A percentile compares a stretch with the other conserved stretches of the same genome.
Evolutionary conservation across 495 filamentous ascomycete genomes (phyloP).

Genomic region (Aspergillus cavernicola): DNA sequence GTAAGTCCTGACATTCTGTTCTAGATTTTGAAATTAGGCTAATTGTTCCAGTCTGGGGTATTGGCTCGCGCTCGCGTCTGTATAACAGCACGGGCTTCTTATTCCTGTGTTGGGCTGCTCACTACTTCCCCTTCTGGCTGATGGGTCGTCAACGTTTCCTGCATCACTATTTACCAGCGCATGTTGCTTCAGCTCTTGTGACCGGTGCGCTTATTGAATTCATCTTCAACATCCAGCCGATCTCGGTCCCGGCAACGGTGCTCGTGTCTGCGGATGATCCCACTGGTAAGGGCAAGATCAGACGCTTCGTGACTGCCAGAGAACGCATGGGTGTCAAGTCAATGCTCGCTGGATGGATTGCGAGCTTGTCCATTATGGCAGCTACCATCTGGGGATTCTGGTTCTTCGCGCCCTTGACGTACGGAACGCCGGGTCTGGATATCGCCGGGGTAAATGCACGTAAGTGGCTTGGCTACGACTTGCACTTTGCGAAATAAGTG

Average conservation of each 20-base stretch:
- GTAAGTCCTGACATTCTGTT: constrained; percentile 53
- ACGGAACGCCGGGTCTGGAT: constrained; percentile 87
- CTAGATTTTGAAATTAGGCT: constrained; percentile 3
- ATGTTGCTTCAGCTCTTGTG: constrained; percentile 88
- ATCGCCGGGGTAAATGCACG: constrained; percentile 76
- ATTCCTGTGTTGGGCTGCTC: constrained; percentile 81
- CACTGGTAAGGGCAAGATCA: constrained; percentile 36
- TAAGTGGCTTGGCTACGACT: constrained; percentile 95
- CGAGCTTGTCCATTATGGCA: constrained; percentile 62
- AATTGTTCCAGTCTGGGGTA: constrained; percentile 36
- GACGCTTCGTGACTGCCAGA: constrained; percentile 61
- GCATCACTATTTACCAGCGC: constrained; percentile 79
- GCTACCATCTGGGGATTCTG: constrained; percentile 74
- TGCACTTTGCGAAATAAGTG: constrained; percentile 94
- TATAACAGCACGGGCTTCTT: constrained; percentile 99
- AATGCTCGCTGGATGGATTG: constrained; percentile 73
- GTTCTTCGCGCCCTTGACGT: constrained; percentile 93
- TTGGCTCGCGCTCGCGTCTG: constrained; percentile 84
- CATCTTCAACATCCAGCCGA: constrained; percentile 84
- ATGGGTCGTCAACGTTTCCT: constrained; percentile 75
- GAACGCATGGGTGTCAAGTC: constrained; percentile 81
- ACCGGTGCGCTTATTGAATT: constrained; percentile 97
- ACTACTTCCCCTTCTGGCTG: constrained; percentile 71
- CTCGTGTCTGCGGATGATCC: constrained; percentile 45
- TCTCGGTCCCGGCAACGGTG: constrained; percentile 37